phyloP scores from a whole-genome alignment of 192 early-diverging fungal genomes.

The Coemansia sp. region DNA sequence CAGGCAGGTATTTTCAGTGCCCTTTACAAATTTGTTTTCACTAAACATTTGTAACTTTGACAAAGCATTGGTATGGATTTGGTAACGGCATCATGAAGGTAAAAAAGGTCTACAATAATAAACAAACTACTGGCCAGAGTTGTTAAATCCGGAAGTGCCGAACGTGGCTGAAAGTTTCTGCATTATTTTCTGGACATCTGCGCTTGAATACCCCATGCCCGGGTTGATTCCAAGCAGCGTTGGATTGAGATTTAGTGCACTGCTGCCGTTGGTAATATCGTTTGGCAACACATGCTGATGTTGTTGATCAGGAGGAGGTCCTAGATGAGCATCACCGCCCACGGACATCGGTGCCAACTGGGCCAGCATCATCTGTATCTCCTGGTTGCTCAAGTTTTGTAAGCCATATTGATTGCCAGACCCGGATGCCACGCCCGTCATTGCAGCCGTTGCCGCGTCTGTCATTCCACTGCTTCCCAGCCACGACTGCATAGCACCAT shows the following conservation, averaged over 20 bases:
- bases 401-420: not conserved
- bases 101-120: not conserved
- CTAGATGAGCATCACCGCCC: not conserved
- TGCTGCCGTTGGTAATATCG: not conserved
- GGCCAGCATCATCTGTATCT: conserved; percentile 1
- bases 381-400: not conserved
- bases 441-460: not conserved
- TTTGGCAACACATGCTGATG: not conserved
- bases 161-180: not conserved
- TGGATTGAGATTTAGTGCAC: not conserved
- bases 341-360: not conserved
- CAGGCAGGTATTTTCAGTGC: not conserved
- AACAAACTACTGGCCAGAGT: not conserved
- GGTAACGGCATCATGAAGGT: not conserved
- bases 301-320: not conserved
- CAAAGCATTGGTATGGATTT: not conserved
- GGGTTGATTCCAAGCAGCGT: conserved; percentile 1
- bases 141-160: not conserved
- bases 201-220: not conserved
- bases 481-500: not conserved
- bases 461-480: not conserved
- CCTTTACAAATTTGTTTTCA: not conserved
- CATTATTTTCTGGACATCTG: not conserved
- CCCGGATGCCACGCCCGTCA: not conserved
- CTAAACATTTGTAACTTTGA: not conserved